Base-by-base conservation (phyloP, 768 basidiomycete species). In the Galerina sulciceps region DNA sequence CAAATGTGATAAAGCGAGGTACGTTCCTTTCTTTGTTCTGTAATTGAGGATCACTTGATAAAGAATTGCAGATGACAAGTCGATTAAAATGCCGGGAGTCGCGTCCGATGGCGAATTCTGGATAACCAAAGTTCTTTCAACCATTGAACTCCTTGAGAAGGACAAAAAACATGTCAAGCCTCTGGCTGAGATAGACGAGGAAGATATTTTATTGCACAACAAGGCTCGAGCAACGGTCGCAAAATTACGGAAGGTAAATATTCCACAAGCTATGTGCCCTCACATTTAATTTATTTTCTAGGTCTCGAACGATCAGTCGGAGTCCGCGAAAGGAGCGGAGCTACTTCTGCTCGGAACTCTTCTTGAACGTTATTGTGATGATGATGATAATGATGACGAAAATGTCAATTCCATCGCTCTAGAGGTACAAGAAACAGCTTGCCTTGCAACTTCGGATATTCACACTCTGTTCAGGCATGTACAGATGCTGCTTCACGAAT, bases 71-170 rank as follows among this genome's bases (percentile, higher is more conserved):
- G 85, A 77, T 36, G 83, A 85, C 41, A 85, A 83, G 60, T 72
- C 79, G 1, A 71, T 71, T 18, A 90, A 87, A 69, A 68, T 79
- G n/a, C 71, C 82, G 15, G 89, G 84, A 1, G 83, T 84, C 18
- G 84, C 89, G 37, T 81, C 85, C 6, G 83, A 91, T 57, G 92
- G 93, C 26, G 82, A 88, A 64, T 85, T 92, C 60, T 97, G 94
- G 94, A 77, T 91, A 9, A 80, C 85, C 3, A 85, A 85, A 66
- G 83, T 85, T 10, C 76, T 94, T 10, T 69, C 75, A 5, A 84
- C 79, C 11, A 79, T 91, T 55, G 74, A 76, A 47, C 57, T 67
- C 44, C 69, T 96, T 26, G 87, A 90, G 70, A 76, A 78, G 41
- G 90, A 93, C 69, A 68, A 70, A 31, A 94, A 93, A 67, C 91